phyloP scores from a whole-genome alignment of 2,329 filamentous ascomycete genomes.

The Pezicula rhizophila region DNA sequence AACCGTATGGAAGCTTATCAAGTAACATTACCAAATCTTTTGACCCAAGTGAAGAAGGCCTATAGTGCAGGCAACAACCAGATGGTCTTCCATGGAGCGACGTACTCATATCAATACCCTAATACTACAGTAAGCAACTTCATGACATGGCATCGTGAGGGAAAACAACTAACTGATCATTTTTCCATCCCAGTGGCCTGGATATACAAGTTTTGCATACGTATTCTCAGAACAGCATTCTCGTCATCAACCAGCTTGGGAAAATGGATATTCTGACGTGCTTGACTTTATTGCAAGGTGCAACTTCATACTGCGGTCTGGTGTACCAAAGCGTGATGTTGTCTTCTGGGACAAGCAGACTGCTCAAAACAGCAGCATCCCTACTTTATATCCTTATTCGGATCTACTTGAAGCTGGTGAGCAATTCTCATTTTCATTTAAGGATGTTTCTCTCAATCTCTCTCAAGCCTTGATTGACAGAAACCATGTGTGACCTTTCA shows the following conservation, averaged over 20 bases:
- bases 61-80: conserved; percentile 36
- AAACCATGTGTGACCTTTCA: too few relatives aligned
- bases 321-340: neutral
- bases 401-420: neutral
- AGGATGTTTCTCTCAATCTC: neutral
- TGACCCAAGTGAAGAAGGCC: conserved; percentile 32
- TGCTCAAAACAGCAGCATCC: neutral
- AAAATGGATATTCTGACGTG: neutral
- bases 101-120: conserved; percentile 34
- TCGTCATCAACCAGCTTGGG: conserved; percentile 35
- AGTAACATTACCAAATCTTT: conserved; percentile 20
- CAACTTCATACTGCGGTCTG: neutral
- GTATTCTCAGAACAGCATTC: conserved; percentile 34
- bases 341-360: neutral
- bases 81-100: conserved; percentile 37
- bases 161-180: too few relatives aligned
- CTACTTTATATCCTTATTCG: neutral
- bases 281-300: neutral
- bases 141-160: too few relatives aligned
- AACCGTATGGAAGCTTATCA: conserved; percentile 19
- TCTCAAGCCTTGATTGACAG: too few relatives aligned
- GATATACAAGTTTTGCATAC: conserved; percentile 37
- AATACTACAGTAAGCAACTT: too few relatives aligned
- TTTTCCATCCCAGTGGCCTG: too few relatives aligned
- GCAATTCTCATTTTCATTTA: neutral